These are phyloP conservation scores for Orbilia brochopaga DNA, from an alignment of 2,329 filamentous ascomycete species.

Conservation along the genomic window DNA sequence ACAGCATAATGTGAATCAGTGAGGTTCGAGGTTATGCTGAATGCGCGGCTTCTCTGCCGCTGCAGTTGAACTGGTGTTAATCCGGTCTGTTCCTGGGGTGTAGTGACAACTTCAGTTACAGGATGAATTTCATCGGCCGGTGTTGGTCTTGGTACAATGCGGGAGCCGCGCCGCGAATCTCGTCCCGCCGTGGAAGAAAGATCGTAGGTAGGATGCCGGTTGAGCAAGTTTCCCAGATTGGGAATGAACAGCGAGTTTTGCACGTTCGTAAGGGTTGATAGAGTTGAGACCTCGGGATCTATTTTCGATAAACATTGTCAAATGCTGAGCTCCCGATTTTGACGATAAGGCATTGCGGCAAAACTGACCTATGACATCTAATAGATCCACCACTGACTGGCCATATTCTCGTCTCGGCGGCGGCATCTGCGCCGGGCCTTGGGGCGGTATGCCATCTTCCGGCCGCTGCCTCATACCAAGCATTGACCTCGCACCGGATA, in stretches of 20 bases:
- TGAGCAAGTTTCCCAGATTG: slow-evolving; percentile 75
- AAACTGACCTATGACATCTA: slow-evolving; percentile 69
- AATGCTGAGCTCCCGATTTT: slow-evolving; percentile 9
- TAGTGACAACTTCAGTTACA: slow-evolving; percentile 42
- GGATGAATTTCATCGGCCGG: slow-evolving; percentile 54
- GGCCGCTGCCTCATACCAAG: slow-evolving; percentile 44
- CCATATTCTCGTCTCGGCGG: slow-evolving; percentile 63
- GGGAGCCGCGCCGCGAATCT: slow-evolving; percentile 49
- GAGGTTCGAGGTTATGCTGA: slow-evolving; percentile 71
- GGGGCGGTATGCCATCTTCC: slow-evolving; percentile 33
- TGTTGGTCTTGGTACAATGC: slow-evolving; percentile 47
- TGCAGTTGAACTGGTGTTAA: slow-evolving; percentile 29
- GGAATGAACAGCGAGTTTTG: slow-evolving; percentile 89
- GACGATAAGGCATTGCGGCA: background rate
- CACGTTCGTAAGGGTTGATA: slow-evolving; percentile 84
- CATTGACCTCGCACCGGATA: slow-evolving; percentile 34
- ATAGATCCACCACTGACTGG: slow-evolving; percentile 68
- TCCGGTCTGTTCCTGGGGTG: slow-evolving; percentile 13
- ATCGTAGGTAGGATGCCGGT: slow-evolving; percentile 78
- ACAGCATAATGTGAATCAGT: slow-evolving; percentile 78
- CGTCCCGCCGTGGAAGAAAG: slow-evolving; percentile 62
- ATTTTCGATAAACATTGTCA: slow-evolving; percentile 51
- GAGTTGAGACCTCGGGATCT: slow-evolving; percentile 83
- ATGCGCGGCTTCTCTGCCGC: slow-evolving; percentile 58
- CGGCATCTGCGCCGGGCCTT: slow-evolving; percentile 10